Conservation (phyloP, 495 filamentous ascomycete species). For the Mytilinidion resinicola region DNA sequence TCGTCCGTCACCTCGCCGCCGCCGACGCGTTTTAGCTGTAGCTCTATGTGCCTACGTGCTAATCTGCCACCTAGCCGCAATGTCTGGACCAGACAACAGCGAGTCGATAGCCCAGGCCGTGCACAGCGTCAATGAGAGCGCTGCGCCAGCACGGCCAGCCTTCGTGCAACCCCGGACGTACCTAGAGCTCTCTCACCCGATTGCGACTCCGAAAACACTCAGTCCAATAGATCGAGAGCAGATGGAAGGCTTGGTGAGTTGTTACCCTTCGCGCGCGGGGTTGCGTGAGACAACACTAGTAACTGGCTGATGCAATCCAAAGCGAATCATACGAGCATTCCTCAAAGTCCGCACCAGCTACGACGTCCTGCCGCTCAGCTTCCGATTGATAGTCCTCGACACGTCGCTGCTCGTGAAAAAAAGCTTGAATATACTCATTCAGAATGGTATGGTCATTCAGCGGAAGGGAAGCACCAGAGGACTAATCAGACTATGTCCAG, state of each 20-base stretch:
- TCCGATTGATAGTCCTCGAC: constrained; percentile 91
- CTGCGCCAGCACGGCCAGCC: constrained; percentile 15
- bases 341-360: constrained; percentile 94
- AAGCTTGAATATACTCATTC: constrained; percentile 91
- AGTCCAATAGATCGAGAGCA: constrained; percentile 84
- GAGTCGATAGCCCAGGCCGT: constrained; percentile 1
- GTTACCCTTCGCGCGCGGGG: too few species aligned
- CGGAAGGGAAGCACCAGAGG: background rate
- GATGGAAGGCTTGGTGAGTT: constrained; percentile 79
- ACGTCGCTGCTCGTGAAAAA: constrained; percentile 93
- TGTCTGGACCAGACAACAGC: constrained; percentile 25
- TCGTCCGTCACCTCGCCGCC: too few species aligned
- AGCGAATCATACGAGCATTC: constrained; percentile 92
- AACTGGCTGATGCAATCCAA: constrained; percentile 24
- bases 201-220: constrained; percentile 53
- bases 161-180: constrained; percentile 83
- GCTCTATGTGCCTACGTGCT: constrained; percentile 25
- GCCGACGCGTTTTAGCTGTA: too few species aligned
- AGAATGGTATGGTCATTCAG: constrained; percentile 64
- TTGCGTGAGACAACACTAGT: background rate
- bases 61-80: constrained; percentile 16
- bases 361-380: constrained; percentile 97
- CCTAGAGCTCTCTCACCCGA: constrained; percentile 47
- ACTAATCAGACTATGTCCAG: constrained; percentile 41
- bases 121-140: background rate